Percentiles rank a stretch among this genome's conserved stretches.
phyloP scores from a whole-genome alignment of 2,329 filamentous ascomycete species.

The Fusarium humuli region DNA sequence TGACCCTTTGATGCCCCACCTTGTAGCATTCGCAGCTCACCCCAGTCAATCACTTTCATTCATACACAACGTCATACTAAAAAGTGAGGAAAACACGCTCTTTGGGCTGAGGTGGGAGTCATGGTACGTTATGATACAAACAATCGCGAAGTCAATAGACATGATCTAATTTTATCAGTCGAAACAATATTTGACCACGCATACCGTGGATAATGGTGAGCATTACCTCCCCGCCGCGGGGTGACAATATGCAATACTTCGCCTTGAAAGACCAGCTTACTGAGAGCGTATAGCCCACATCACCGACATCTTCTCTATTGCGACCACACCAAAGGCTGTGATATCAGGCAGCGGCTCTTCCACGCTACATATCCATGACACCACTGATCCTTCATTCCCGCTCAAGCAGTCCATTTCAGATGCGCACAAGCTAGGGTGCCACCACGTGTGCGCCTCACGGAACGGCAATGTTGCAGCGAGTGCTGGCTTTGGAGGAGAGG shows the following conservation, averaged over 20 bases:
- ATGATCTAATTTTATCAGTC: conserved; percentile 68
- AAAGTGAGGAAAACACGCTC: conserved; percentile 16
- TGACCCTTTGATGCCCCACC: conserved; percentile 38
- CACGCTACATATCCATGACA: conserved; percentile 83
- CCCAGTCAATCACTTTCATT: conserved; percentile 35
- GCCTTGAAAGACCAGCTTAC: conserved; percentile 25
- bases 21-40: conserved; percentile 27
- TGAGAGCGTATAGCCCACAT: conserved; percentile 72
- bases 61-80: conserved; percentile 44
- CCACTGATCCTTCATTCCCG: conserved; percentile 76
- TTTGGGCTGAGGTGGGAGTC: conserved; percentile 11
- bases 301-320: conserved; percentile 86
- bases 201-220: conserved; percentile 88
- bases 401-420: conserved; percentile 81
- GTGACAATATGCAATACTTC: conserved; percentile 20
- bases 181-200: conserved; percentile 96
- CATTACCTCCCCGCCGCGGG: conserved; percentile 49
- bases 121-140: conserved; percentile 45
- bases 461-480: conserved; percentile 81
- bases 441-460: conserved; percentile 81
- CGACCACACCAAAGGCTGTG: conserved; percentile 77
- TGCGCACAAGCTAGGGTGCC: conserved; percentile 89
- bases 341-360: conserved; percentile 89
- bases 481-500: conserved; percentile 88
- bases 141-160: neutral